phyloP scores from a whole-genome alignment of 2,329 filamentous ascomycete species.

The Aspergillus sp. region DNA sequence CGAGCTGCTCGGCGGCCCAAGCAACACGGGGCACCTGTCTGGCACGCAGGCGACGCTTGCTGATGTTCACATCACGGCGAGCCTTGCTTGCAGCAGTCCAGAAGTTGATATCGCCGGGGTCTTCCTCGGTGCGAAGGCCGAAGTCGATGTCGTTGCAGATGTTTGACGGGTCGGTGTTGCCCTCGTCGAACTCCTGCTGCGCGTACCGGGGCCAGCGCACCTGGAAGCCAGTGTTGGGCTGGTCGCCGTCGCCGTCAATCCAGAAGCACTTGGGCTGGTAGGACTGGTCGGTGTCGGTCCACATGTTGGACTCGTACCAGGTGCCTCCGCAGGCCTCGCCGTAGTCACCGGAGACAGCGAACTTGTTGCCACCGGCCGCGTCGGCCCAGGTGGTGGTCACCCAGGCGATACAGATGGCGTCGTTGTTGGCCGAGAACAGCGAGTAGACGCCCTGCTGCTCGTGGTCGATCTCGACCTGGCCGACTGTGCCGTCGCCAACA shows the following conservation, averaged over 20 bases:
- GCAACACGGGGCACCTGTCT: background rate
- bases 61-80: background rate
- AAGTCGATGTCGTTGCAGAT: slow-evolving; percentile 13
- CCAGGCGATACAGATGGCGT: slow-evolving; percentile 15
- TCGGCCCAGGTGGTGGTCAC: slow-evolving; percentile 14
- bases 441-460: slow-evolving; percentile 13
- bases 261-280: slow-evolving; percentile 14
- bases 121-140: slow-evolving; percentile 6
- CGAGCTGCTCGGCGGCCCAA: slow-evolving; percentile 2
- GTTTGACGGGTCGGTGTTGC: background rate
- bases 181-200: background rate
- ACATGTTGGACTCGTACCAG: slow-evolving; percentile 14
- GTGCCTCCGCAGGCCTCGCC: slow-evolving; percentile 10
- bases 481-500: slow-evolving; percentile 5
- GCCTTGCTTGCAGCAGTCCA: background rate
- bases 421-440: slow-evolving; percentile 10
- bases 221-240: slow-evolving; percentile 10
- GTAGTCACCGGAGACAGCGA: slow-evolving; percentile 12
- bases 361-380: slow-evolving; percentile 9
- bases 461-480: slow-evolving; percentile 8
- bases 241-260: slow-evolving; percentile 11
- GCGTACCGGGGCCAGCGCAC: slow-evolving; percentile 10
- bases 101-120: slow-evolving; percentile 8
- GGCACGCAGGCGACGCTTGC: background rate
- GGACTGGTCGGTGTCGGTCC: slow-evolving; percentile 6